A percentile compares a stretch with the other conserved stretches of the same genome.
These are phyloP conservation scores for Cercis canadensis DNA, from an alignment of 306 rosid genomes.

Conservation along the genomic window DNA sequence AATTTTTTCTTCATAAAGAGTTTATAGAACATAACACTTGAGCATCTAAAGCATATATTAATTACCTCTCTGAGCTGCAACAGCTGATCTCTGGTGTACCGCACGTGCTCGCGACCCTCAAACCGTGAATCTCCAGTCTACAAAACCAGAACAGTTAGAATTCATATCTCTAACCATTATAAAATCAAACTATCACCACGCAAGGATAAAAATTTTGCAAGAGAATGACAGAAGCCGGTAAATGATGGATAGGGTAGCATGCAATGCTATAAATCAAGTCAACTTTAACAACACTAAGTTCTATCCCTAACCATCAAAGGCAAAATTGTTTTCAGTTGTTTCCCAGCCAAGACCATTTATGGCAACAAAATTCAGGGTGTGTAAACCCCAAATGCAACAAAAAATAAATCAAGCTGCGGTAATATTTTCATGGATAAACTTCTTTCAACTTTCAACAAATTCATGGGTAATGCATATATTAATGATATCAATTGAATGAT, in stretches of 20 bases:
- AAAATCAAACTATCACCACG: background rate
- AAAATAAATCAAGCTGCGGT: background rate
- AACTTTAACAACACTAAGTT: conserved; percentile 19
- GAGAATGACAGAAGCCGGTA: background rate
- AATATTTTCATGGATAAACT: background rate
- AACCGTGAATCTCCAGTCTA: conserved; percentile 88
- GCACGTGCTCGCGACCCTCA: conserved; percentile 83
- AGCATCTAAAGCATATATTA: conserved; percentile 6
- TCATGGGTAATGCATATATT: background rate
- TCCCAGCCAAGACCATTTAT: background rate
- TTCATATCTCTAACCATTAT: conserved; percentile 2
- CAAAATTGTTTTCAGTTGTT: conserved; percentile 4
- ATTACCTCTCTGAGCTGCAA: conserved; percentile 78
- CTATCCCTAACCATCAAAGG: background rate
- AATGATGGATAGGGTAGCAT: background rate
- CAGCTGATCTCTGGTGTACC: conserved; percentile 78
- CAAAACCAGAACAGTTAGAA: conserved; percentile 36
- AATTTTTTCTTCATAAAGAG: background rate
- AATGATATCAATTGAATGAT: background rate
- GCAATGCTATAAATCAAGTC: background rate
- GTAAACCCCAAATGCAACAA: background rate
- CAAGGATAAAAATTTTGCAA: conserved; percentile 9
- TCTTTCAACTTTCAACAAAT: background rate
- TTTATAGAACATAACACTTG: background rate
- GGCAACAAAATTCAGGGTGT: background rate